Evolutionary conservation across 805 yeast genomes (phyloP), one percentile per base, ranked within the genome.

Genomic region (Candida ortonii): DNA sequence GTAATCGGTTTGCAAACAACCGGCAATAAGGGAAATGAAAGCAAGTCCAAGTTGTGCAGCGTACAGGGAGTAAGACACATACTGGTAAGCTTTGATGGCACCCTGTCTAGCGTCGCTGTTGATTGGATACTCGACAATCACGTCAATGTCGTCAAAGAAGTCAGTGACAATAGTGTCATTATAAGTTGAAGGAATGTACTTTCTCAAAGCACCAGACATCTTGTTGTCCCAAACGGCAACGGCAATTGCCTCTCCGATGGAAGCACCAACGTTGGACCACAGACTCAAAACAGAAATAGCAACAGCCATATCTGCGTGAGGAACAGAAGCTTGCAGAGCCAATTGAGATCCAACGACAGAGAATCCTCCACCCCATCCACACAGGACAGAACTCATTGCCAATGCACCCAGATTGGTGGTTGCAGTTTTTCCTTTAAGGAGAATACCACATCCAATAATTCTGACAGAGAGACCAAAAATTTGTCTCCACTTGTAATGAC

Each of bases 281-380:
- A 64, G 47, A 3, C 50, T 34, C 23, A 64, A 44, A n/a, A 64
- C 32, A 0, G 67, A 52, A 29, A 65, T 61, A n/a, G 56, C 59
- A 9, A 33, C n/a, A 5, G 36, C 43, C 33, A 39, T 10, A 12
- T 39, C 43, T 15, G 26, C 16, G 16, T 65, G 70, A 11, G 68
- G 65, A 24, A 66, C 70, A 11, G 67, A 56, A 3, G 68, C 69
- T 44, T 63, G 67, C 1, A 62, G 55, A 6, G 68, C 61, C 14
- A 64, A 57, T 32, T 52, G 54, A 6, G 67, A 49, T 26, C 64
- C 65, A 36, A 64, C 49, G 28, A 54, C 62, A 13, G 28, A 23
- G 19, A 25, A 29, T 52, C 62, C 58, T 44, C 63, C 68, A 28
- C 39, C 70, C 67, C 25, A 45, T 44, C 65, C 61, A 13, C 46